Conservation (phyloP, 345 rosid genomes). For the Citrus sinensis region DVS_A1.0 CM039169.1:28674501-28675000, state of each 20-base stretch:
- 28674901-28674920: constrained; percentile 48
- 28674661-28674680: constrained; percentile 80
- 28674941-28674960: constrained; percentile 48
- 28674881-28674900: constrained; percentile 48
- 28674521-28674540: constrained; percentile 59
- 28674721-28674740: constrained; percentile 29
- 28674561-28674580: constrained; percentile 51
- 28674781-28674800: background rate
- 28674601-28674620: constrained; percentile 52
- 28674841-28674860: constrained; percentile 42
- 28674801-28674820: background rate
- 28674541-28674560: constrained; percentile 51
- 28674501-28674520: constrained; percentile 47
- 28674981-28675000: constrained; percentile 16
- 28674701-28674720: constrained; percentile 67
- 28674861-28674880: constrained; percentile 26
- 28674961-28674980: constrained; percentile 10
- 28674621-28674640: constrained; percentile 54
- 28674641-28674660: constrained; percentile 63
- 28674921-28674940: constrained; percentile 48
- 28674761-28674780: background rate
- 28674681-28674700: constrained; percentile 65
- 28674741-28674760: too few species aligned
- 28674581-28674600: constrained; percentile 76
- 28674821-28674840: constrained; percentile 23